These are phyloP conservation scores for Pisolithus tinctorius DNA, from an alignment of 768 basidiomycete genomes.

Conservation along the genomic window DNA sequence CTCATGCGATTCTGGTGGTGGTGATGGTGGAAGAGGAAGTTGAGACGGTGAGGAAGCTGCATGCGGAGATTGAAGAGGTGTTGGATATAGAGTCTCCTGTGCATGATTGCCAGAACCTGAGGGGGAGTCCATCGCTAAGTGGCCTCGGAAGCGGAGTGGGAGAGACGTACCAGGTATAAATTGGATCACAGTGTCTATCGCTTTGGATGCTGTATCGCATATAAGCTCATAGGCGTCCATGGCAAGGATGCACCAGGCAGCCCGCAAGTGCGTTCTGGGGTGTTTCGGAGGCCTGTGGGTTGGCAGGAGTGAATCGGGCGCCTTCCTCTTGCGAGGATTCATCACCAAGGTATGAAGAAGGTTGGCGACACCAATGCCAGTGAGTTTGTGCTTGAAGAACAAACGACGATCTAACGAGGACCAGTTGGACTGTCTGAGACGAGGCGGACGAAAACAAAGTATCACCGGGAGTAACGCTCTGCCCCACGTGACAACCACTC, in stretches of 20 bases:
- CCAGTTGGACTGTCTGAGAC: too few species aligned
- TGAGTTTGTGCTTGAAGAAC: not conserved
- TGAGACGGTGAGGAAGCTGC: conserved; percentile 4
- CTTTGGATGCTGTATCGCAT: conserved; percentile 31
- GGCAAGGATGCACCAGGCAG: conserved; percentile 37
- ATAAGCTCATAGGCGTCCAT: conserved; percentile 29
- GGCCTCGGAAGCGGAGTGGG: not conserved
- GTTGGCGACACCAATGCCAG: conserved; percentile 4
- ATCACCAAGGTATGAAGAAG: conserved; percentile 24
- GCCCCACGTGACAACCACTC: too few species aligned
- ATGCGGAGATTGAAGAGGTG: conserved; percentile 4
- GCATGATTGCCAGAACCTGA: conserved; percentile 1
- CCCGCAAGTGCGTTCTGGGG: conserved; percentile 36
- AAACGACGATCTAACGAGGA: too few species aligned
- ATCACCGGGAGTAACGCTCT: too few species aligned
- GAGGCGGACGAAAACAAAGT: too few species aligned
- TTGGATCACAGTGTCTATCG: conserved; percentile 1
- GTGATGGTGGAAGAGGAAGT: conserved; percentile 10
- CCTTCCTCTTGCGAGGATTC: conserved; percentile 49
- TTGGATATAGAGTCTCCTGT: not conserved
- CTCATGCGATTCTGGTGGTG: conserved; percentile 11
- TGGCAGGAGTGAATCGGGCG: conserved; percentile 45
- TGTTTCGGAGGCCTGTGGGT: conserved; percentile 40
- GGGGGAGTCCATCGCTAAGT: not conserved
- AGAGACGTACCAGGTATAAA: conserved; percentile 16